Percentiles rank a stretch among this genome's conserved stretches.
Evolutionary conservation across 2,329 filamentous ascomycete species (phyloP).

Genomic region (Monosporascus cannonballus): DNA sequence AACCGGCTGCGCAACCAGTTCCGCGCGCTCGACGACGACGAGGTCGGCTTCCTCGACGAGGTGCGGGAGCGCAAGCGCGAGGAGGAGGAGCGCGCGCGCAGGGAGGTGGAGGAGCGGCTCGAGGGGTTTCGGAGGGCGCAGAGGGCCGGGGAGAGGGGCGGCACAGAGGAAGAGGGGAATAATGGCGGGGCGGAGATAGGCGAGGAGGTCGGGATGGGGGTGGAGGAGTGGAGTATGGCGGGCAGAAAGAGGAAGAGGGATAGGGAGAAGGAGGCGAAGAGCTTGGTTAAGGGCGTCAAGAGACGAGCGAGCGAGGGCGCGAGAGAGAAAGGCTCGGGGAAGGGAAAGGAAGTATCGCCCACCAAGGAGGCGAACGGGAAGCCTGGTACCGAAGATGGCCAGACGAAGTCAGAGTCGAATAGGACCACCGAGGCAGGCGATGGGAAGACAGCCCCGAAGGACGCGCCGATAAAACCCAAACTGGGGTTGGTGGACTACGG

Average conservation of each 20-base stretch:
- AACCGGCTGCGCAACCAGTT: conserved; percentile 70
- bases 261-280: conserved; percentile 27
- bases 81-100: conserved; percentile 48
- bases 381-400: neutral
- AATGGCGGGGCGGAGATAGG: conserved; percentile 13
- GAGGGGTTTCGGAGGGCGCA: conserved; percentile 49
- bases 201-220: conserved; percentile 14
- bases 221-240: conserved; percentile 28
- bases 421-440: neutral
- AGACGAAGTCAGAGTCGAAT: conserved; percentile 1
- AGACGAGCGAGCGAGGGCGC: conserved; percentile 31
- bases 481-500: conserved; percentile 49
- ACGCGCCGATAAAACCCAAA: conserved; percentile 18
- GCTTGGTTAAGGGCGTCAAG: conserved; percentile 23
- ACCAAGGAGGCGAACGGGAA: too few species aligned
- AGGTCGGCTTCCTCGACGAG: conserved; percentile 67
- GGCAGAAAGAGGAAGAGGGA: conserved; percentile 32
- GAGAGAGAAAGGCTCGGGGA: conserved; percentile 29
- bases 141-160: conserved; percentile 16
- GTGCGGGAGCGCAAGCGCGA: conserved; percentile 42
- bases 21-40: conserved; percentile 69
- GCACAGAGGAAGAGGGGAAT: conserved; percentile 2
- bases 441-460: neutral
- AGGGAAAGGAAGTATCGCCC: conserved; percentile 13
- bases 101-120: conserved; percentile 53